Conservation (phyloP, 805 yeast genomes). For the Tetrapisispora phaffii region DNA sequence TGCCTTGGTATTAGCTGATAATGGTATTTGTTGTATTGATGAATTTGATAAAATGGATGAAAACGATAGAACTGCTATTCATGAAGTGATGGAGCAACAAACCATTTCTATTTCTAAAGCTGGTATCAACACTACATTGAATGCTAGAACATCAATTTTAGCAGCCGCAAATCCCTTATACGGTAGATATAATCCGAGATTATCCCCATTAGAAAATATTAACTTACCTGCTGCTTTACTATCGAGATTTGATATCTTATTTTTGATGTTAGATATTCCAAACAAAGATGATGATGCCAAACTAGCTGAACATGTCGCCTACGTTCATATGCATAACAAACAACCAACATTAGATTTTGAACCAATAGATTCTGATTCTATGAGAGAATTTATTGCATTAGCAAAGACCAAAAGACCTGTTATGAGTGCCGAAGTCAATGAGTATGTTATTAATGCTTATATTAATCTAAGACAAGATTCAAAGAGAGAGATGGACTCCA, state of each 20-base stretch:
- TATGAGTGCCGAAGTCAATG: slow-evolving; percentile 74
- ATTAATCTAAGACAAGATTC: slow-evolving; percentile 90
- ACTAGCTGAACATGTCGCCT: slow-evolving; percentile 88
- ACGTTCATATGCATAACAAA: slow-evolving; percentile 84
- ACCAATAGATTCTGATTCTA: slow-evolving; percentile 68
- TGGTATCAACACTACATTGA: slow-evolving; percentile 90
- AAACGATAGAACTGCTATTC: slow-evolving; percentile 91
- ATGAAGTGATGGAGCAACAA: slow-evolving; percentile 99
- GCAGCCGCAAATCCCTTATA: slow-evolving; percentile 98
- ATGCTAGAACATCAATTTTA: slow-evolving; percentile 87
- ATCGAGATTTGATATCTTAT: slow-evolving; percentile 88
- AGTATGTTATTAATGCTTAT: slow-evolving; percentile 75
- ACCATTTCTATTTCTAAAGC: slow-evolving; percentile 96
- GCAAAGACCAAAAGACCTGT: slow-evolving; percentile 82
- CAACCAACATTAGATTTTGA: slow-evolving; percentile 72
- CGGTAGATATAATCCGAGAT: slow-evolving; percentile 83
- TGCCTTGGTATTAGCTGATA: slow-evolving; percentile 91
- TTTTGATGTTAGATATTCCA: slow-evolving; percentile 78
- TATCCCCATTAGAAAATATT: slow-evolving; percentile 90
- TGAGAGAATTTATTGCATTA: slow-evolving; percentile 78
- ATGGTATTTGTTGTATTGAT: slow-evolving; percentile 97
- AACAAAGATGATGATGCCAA: slow-evolving; percentile 68
- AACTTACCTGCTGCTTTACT: slow-evolving; percentile 92
- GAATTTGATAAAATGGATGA: slow-evolving; percentile 99
- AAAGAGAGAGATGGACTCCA: slow-evolving; percentile 63